Base-by-base conservation (phyloP, 75 land plant genomes). In the Cunninghamia lanceolata region DNA sequence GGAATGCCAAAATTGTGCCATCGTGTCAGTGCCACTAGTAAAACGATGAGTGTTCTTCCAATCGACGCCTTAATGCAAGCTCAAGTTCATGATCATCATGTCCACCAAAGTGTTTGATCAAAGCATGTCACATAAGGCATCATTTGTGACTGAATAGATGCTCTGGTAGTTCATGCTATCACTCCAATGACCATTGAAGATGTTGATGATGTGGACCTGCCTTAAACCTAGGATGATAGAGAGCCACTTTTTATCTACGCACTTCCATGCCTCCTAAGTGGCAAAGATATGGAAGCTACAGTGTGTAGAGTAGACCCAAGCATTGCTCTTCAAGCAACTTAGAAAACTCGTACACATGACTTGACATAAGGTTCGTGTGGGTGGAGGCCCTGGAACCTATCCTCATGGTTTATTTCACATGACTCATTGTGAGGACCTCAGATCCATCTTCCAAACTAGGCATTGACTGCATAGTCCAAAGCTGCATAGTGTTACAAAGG, bases 221-320 rank as follows among this genome's bases (percentile, higher is more conserved):
- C 93, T 92, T 28, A 92, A 86, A 1, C 87, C 90, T 14, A 96
- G 97, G 47, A 93, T 93, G 30, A 86, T 85, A 84, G 96, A 93
- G 70, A 98, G 86, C 98, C 96, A 96, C 54, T 89, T 52, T 25
- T 85, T 85, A 42, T 83, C 56, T 75, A 98, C 86, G 90, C 98
- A 96, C 14, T 85, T 47, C 99, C 98, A 98, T 0, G 99, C 99
- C 16, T 88, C 85, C 3, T 88, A 83, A 3, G 68, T 53, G 3
- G 80, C 34, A 86, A 88, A 95, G 76, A 98, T 85, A 76, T 71
- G 84, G 89, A 96, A 94, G 5, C 90, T 43, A 86, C 98, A 97
- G 88, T 93, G 96, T 0, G 93, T 91, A 9, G 98, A 96, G 84
- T 97, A 97, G 30, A 94, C 93, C 96, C 96, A 97, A 3, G 96